Percentiles rank a stretch among this genome's conserved stretches.
phyloP scores from a whole-genome alignment of 1,139 yeast species.

The Candida pseudoviswanathii region DNA sequence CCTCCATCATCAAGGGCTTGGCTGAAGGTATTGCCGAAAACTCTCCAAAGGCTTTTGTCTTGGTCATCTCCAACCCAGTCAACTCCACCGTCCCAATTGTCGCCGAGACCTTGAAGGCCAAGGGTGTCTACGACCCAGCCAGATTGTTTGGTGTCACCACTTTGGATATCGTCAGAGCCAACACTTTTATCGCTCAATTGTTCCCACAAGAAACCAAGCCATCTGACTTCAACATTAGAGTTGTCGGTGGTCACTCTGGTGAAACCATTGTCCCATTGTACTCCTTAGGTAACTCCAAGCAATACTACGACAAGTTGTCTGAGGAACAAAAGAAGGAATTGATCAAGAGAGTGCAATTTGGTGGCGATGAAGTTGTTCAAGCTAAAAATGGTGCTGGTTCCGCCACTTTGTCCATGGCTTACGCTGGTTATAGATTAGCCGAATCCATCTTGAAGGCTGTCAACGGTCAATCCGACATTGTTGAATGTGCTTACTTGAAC shows the following conservation, averaged over 20 bases:
- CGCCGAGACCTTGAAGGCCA: conserved; percentile 86
- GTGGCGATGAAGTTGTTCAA: conserved; percentile 98
- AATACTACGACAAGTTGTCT: conserved; percentile 47
- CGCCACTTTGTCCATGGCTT: conserved; percentile 98
- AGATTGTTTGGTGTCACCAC: conserved; percentile 97
- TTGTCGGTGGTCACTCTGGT: conserved; percentile 98
- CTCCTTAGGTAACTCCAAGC: conserved; percentile 55
- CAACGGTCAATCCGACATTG: conserved; percentile 66
- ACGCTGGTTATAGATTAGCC: conserved; percentile 95
- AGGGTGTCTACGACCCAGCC: conserved; percentile 88
- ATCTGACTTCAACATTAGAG: conserved; percentile 71
- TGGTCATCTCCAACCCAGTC: conserved; percentile 94
- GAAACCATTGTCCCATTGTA: conserved; percentile 95
- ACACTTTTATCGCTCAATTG: conserved; percentile 84
- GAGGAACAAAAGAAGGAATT: conserved; percentile 66
- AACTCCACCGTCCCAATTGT: conserved; percentile 98
- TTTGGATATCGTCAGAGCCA: conserved; percentile 90
- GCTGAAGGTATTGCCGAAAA: conserved; percentile 86
- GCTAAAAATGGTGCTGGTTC: conserved; percentile 99
- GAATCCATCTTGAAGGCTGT: conserved; percentile 81
- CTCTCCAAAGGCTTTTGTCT: conserved; percentile 86
- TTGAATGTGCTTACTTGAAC: conserved; percentile 75
- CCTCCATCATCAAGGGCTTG: conserved; percentile 90
- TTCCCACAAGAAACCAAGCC: conserved; percentile 56
- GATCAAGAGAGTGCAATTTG: conserved; percentile 93